Conservation (phyloP, 164 flowering plant genomes). For the Buxus sempervirens region DNA sequence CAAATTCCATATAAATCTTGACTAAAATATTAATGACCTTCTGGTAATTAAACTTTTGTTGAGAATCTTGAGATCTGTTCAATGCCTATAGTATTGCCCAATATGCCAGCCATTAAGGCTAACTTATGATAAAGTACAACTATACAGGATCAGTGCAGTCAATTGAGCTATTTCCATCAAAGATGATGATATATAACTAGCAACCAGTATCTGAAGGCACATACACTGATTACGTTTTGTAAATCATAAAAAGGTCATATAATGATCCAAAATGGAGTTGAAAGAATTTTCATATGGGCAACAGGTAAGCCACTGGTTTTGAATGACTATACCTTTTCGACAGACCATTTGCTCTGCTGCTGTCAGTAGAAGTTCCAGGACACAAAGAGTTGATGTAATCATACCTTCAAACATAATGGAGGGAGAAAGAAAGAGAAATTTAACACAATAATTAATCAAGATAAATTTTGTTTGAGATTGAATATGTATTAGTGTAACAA, state of each 20-base stretch:
- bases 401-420: slow-evolving; percentile 34
- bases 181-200: too few relatives aligned
- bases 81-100: not conserved
- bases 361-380: slow-evolving; percentile 38
- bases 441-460: not conserved
- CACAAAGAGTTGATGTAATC: slow-evolving; percentile 61
- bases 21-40: not conserved
- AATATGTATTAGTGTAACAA: not conserved
- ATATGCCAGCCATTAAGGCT: not conserved
- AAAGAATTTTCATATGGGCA: not conserved
- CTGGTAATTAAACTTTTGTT: too few relatives aligned
- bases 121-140: not conserved
- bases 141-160: not conserved
- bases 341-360: slow-evolving; percentile 26
- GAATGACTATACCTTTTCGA: slow-evolving; percentile 45
- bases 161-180: not conserved
- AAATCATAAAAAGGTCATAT: too few relatives aligned
- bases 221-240: not conserved
- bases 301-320: not conserved
- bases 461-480: not conserved
- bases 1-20: too few relatives aligned
- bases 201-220: not conserved
- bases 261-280: too few relatives aligned
- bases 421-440: not conserved
- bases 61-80: not conserved